These are phyloP conservation scores for Saturnispora bothae DNA, from an alignment of 805 yeast species.

Conservation along the genomic window DNA sequence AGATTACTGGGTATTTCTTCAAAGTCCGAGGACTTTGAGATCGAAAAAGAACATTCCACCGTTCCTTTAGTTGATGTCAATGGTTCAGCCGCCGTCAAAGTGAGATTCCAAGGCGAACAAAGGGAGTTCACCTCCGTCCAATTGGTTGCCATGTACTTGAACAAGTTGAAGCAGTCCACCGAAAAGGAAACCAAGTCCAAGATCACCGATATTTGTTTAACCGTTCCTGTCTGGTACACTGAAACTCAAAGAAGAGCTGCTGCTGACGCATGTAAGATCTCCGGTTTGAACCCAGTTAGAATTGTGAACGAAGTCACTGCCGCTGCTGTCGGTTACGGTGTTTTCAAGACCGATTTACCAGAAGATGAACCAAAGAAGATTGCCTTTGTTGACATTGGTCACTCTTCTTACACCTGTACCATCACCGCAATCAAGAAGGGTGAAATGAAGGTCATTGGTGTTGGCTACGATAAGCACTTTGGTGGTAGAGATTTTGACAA, in stretches of 20 bases:
- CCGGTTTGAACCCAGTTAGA: constrained; percentile 97
- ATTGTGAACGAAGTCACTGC: constrained; percentile 96
- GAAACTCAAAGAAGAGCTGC: constrained; percentile 96
- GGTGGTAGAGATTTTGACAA: constrained; percentile 97
- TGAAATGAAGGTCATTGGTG: constrained; percentile 84
- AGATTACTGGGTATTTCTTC: constrained; percentile 76
- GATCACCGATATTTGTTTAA: constrained; percentile 79
- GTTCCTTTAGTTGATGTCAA: constrained; percentile 59
- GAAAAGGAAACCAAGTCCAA: constrained; percentile 71
- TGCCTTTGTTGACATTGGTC: constrained; percentile 95
- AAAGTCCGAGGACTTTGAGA: constrained; percentile 64
- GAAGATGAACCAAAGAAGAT: constrained; percentile 85
- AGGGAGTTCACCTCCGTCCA: constrained; percentile 78
- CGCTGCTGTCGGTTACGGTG: constrained; percentile 99
- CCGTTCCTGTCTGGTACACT: constrained; percentile 96
- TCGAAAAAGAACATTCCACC: constrained; percentile 67
- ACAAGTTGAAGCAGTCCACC: constrained; percentile 78
- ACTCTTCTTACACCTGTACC: constrained; percentile 86
- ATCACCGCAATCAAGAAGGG: constrained; percentile 91
- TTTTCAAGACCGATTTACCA: constrained; percentile 92
- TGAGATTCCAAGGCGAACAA: constrained; percentile 71
- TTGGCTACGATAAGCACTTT: constrained; percentile 89
- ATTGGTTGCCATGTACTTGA: constrained; percentile 88
- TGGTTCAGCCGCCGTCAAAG: constrained; percentile 77
- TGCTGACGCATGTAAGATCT: constrained; percentile 88